Percentiles rank a stretch among this genome's conserved stretches.
Conservation (phyloP, 1,139 yeast genomes). For the Suhomyces yuchorum region DNA sequence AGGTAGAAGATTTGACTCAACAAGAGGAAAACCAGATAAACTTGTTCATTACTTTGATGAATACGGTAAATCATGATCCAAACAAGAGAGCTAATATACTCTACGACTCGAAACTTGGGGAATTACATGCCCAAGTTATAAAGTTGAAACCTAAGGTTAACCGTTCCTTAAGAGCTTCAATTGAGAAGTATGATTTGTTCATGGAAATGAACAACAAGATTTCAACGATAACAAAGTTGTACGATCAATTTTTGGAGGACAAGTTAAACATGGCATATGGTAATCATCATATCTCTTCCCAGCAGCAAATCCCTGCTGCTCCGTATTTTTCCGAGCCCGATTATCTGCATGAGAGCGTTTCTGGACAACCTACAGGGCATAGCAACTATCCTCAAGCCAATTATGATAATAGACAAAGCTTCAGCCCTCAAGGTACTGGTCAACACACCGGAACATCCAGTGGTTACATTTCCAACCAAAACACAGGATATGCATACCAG, state of each 20-base stretch:
- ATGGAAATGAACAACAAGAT: constrained; percentile 82
- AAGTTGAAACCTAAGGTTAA: constrained; percentile 76
- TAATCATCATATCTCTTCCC: constrained; percentile 25
- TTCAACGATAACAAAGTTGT: constrained; percentile 73
- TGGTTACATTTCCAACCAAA: constrained; percentile 11
- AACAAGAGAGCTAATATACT: constrained; percentile 51
- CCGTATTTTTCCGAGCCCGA: constrained; percentile 3
- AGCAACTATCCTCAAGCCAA: background rate
- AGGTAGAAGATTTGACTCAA: constrained; percentile 46
- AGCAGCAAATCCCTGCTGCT: constrained; percentile 1
- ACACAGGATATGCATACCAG: constrained; percentile 8
- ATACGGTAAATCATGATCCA: constrained; percentile 53
- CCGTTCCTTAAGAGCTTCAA: constrained; percentile 60
- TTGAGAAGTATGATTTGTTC: constrained; percentile 66
- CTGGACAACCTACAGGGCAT: constrained; percentile 7
- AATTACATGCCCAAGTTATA: constrained; percentile 63
- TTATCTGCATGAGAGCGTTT: constrained; percentile 1
- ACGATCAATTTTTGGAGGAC: constrained; percentile 76
- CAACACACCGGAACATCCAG: constrained; percentile 4
- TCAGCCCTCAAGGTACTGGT: background rate
- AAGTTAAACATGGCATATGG: constrained; percentile 56
- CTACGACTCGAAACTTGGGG: constrained; percentile 63
- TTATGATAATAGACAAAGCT: background rate
- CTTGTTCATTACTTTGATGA: constrained; percentile 68
- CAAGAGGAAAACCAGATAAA: constrained; percentile 70